phyloP scores from a whole-genome alignment of 805 yeast genomes.

The Phaffomyces antillensis region DNA sequence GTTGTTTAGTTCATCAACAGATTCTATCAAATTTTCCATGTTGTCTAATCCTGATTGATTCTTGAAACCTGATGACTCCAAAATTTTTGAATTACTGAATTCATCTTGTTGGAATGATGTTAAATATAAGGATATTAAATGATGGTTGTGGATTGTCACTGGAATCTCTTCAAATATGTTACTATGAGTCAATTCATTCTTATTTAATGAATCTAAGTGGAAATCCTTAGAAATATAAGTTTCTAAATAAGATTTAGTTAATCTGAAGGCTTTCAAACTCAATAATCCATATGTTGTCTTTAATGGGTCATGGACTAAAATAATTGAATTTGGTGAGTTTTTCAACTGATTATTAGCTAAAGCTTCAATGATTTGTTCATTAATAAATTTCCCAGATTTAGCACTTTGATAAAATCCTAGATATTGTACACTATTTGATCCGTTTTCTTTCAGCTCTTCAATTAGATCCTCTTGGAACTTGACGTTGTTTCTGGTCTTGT shows the following conservation, averaged over 20 bases:
- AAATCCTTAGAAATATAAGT: constrained; percentile 47
- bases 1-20: constrained; percentile 20
- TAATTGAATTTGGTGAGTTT: constrained; percentile 43
- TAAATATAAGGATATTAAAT: constrained; percentile 52
- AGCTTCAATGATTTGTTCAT: constrained; percentile 59
- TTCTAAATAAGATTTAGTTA: constrained; percentile 53
- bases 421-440: constrained; percentile 54
- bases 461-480: constrained; percentile 65
- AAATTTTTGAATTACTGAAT: constrained; percentile 15
- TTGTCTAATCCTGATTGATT: constrained; percentile 13
- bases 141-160: constrained; percentile 57
- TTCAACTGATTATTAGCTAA: constrained; percentile 57
- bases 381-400: constrained; percentile 60
- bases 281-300: constrained; percentile 56
- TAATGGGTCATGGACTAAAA: constrained; percentile 66
- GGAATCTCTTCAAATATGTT: constrained; percentile 70
- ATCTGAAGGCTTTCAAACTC: constrained; percentile 60
- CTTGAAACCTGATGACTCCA: constrained; percentile 16
- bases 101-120: constrained; percentile 23
- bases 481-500: constrained; percentile 51
- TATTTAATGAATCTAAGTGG: constrained; percentile 55
- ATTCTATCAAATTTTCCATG: constrained; percentile 19
- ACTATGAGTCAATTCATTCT: constrained; percentile 52
- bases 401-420: constrained; percentile 81
- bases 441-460: constrained; percentile 51